Percentiles rank a stretch among this genome's conserved stretches.
Conservation (phyloP, 73 alveolate genomes). For the Tetrahymena malaccensis region DNA sequence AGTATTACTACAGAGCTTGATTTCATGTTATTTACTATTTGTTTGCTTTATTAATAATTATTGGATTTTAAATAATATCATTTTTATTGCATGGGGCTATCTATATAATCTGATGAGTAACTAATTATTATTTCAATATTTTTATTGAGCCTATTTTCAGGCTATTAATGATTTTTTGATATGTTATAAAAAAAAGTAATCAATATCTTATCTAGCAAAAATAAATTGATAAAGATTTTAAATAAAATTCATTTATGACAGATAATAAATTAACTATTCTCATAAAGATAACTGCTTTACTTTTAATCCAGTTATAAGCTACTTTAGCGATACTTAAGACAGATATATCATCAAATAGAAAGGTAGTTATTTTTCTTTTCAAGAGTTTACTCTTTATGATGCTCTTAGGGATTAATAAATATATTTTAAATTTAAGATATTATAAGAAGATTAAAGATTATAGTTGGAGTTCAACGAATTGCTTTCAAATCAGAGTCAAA, state of each 20-base stretch:
- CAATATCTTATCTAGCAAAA: neutral
- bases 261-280: neutral
- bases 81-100: neutral
- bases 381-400: neutral
- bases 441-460: neutral
- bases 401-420: neutral
- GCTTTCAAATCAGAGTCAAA: neutral
- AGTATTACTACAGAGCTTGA: too few species aligned
- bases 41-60: too few species aligned
- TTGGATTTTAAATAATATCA: too few species aligned
- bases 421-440: neutral
- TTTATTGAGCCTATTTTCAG: neutral
- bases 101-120: neutral
- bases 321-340: neutral
- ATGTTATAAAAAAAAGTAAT: neutral
- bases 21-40: too few species aligned
- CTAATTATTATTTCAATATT: neutral
- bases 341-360: neutral
- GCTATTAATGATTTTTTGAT: neutral
- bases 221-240: neutral
- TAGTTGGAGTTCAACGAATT: neutral
- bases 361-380: neutral
- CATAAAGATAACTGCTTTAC: neutral
- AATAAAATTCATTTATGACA: too few species aligned
- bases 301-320: neutral